Conservation (phyloP, 768 basidiomycete genomes). For the Leccinum variicolor region DNA sequence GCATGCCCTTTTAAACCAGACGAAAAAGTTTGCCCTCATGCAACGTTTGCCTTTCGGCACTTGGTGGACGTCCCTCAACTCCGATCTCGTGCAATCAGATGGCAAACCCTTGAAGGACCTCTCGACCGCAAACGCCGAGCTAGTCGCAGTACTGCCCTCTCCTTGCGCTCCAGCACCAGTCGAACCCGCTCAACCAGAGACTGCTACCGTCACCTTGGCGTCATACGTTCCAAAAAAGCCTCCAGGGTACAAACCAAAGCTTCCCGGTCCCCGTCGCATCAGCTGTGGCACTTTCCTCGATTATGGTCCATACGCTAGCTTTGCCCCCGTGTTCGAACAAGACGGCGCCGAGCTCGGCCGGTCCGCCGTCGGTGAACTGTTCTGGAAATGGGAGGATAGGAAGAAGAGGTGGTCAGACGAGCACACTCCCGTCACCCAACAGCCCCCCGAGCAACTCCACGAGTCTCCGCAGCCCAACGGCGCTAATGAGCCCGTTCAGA, state of each 20-base stretch:
- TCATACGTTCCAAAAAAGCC: constrained; percentile 50
- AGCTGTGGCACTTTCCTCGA: constrained; percentile 71
- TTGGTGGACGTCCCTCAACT: constrained; percentile 74
- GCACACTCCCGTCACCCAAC: constrained; percentile 5
- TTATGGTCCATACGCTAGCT: constrained; percentile 72
- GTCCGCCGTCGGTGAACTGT: constrained; percentile 54
- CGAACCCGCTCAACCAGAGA: constrained; percentile 23
- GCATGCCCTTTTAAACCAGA: constrained; percentile 27
- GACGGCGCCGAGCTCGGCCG: constrained; percentile 71
- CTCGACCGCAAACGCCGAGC: constrained; percentile 66
- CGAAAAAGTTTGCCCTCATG: constrained; percentile 70
- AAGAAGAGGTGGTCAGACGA: constrained; percentile 29
- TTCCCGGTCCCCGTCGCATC: constrained; percentile 51
- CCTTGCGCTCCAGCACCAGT: constrained; percentile 38
- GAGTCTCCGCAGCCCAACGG: constrained; percentile 12
- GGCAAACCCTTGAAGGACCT: constrained; percentile 46
- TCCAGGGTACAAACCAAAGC: constrained; percentile 37
- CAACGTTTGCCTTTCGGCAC: constrained; percentile 75
- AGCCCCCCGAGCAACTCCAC: neutral
- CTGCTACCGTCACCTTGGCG: constrained; percentile 46
- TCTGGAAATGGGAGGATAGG: constrained; percentile 50
- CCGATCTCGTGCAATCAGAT: constrained; percentile 37
- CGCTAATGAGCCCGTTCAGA: constrained; percentile 6
- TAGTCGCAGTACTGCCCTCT: constrained; percentile 70
- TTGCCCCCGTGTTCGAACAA: constrained; percentile 78